Base-by-base conservation (phyloP, 208 protist species). In the Leishmania mexicana region DNA sequence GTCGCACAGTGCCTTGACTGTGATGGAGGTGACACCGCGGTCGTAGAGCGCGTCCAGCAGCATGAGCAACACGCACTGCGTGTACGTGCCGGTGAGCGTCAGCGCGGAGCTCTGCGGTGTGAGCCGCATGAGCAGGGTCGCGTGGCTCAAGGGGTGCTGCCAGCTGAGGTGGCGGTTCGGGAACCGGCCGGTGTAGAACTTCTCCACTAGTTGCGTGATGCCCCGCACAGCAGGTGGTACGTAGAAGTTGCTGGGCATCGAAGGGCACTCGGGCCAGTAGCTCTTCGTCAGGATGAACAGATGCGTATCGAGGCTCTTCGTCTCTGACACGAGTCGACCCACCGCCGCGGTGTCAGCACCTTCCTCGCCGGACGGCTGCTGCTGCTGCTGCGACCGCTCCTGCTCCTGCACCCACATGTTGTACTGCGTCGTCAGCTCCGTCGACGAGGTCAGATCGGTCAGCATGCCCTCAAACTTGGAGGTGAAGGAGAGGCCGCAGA, bases 381-480 rank as follows among this genome's bases (percentile, higher is more conserved):
- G 42, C 71, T 75, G 47, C 24, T 75, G 72, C 72, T 21, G 40
- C 70, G 42, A 45, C 42, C 31, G 31, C 47, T 62, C 76, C 42
- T 65, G 67, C 65, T 73, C 49, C 8, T 74, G 74, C 6, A 79
- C 75, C 91, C 88, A 95, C 45, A 70, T 74, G 58, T 86, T 83
- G 81, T 88, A 95, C 62, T 84, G 74, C 58, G 83, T 35, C 75
- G 87, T 90, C 28, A 95, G 82, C 60, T 87, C 83, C 38, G 85
- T 58, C 17, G 80, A 88, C 21, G 82, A 65, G 47, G 70, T 75
- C 38, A 93, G 40, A 80, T 97, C 95, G 40, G 83, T 85, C 17
- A 97, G 51, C 98, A 99, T 99, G 42, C 97, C 98, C 88, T 99
- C 98, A 40, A 99, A 95, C 84, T 99, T 99, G 28, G 87, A 91